phyloP scores from a whole-genome alignment of 371 early-diverging fungal genomes.

The Fennellomyces sp. region DNA sequence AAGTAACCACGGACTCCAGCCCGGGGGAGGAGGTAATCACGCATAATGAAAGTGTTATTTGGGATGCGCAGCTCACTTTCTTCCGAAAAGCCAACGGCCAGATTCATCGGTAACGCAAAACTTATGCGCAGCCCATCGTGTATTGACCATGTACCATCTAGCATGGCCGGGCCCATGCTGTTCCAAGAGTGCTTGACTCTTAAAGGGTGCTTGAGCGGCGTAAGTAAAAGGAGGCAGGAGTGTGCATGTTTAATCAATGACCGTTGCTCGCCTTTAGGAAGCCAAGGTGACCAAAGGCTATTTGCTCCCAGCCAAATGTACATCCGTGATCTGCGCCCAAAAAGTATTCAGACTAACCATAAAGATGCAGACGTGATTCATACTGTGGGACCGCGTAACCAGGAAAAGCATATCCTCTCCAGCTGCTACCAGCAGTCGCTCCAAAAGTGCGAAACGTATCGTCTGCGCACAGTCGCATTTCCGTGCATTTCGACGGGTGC shows the following conservation, averaged over 20 bases:
- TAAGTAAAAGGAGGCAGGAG: no score
- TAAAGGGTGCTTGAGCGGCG: background rate
- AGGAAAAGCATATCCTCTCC: constrained; percentile 58
- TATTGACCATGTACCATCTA: background rate
- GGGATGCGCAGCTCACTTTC: background rate
- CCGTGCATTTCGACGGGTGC: constrained; percentile 88
- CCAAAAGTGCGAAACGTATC: constrained; percentile 49
- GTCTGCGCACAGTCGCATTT: constrained; percentile 70
- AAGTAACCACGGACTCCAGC: constrained; percentile 66
- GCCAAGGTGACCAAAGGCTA: constrained; percentile 69
- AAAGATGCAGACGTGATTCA: constrained; percentile 68
- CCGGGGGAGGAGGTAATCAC: constrained; percentile 75
- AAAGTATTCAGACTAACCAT: no score
- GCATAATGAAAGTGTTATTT: no score
- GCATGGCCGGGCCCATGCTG: background rate
- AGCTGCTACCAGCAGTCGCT: constrained; percentile 66
- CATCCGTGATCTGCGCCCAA: no score
- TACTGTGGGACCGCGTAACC: constrained; percentile 76
- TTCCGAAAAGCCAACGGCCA: constrained; percentile 82
- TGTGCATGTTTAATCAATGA: no score
- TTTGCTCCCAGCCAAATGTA: constrained; percentile 1
- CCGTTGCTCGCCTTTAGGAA: constrained; percentile 33
- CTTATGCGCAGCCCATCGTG: no score
- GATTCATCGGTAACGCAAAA: constrained; percentile 65
- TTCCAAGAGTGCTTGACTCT: background rate